Percentiles rank a stretch among this genome's conserved stretches.
phyloP scores from a whole-genome alignment of 1,284 basidiomycete genomes.

The Boletellus deceptivus region DNA sequence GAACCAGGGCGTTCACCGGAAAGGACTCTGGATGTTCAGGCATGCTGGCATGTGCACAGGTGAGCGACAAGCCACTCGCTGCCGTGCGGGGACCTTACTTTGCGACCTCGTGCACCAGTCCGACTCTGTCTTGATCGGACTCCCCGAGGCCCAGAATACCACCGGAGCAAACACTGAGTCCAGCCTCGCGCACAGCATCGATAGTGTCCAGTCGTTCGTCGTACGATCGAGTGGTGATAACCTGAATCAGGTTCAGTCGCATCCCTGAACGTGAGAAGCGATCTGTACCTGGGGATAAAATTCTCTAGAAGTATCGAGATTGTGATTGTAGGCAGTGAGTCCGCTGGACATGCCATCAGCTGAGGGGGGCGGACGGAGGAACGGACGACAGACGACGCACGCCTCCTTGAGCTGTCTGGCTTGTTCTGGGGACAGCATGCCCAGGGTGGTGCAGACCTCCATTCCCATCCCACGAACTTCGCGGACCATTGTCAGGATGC shows the following conservation, averaged over 20 bases:
- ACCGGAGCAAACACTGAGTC: conserved; percentile 96
- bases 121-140: conserved; percentile 86
- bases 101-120: conserved; percentile 92
- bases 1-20: conserved; percentile 94
- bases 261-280: neutral
- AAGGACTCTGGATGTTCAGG: conserved; percentile 97
- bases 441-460: conserved; percentile 98
- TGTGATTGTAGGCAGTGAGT: conserved; percentile 97
- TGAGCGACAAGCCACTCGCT: conserved; percentile 5
- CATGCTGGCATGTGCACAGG: conserved; percentile 53
- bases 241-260: conserved; percentile 44
- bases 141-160: conserved; percentile 97
- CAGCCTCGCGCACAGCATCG: conserved; percentile 86
- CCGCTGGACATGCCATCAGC: conserved; percentile 51
- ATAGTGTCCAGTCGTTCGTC: conserved; percentile 93
- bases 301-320: conserved; percentile 96
- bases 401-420: conserved; percentile 93
- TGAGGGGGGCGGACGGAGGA: neutral
- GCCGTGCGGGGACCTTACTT: conserved; percentile 51
- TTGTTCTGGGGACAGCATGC: conserved; percentile 94
- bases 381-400: conserved; percentile 42
- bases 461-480: conserved; percentile 88
- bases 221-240: conserved; percentile 93
- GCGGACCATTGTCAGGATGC: conserved; percentile 91
- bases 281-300: conserved; percentile 82